Base-by-base conservation (phyloP, 179 eudicot genomes). In the Amaranthus tricolor region DNA sequence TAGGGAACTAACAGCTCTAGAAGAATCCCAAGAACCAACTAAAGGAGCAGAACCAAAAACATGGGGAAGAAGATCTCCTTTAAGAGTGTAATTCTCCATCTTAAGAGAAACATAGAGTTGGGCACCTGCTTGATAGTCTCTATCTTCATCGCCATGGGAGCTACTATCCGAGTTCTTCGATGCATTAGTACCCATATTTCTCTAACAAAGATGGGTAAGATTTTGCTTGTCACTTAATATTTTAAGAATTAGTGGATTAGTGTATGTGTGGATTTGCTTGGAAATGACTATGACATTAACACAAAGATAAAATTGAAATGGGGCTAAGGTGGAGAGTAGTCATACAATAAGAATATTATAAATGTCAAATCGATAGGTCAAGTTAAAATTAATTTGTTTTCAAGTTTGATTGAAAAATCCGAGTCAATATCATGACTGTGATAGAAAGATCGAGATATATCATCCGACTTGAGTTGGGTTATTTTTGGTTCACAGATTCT, bases 1-100 rank as follows among this genome's bases (percentile, higher is more conserved):
- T 68, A 70, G 16, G 40, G 9, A 9, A 54, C 53, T 67, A 70
- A 94, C 98, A 12, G 98, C 94, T 87, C 83, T 86, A 50, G 96
- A 88, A 50, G 90, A 66, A 73, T 94, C 94, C 97, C 98, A 92
- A 21, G 96, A 90, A 55, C 97, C 98, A 71, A 92, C 91, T 63
- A 92, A 83, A 54, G 97, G 89, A 55, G 89, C 94, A 72, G 98
- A 94, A 66, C 98, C 98, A 71, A 90, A 92, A 65, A 94, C 89
- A 54, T 94, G 97, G 20, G 98, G 98, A 47, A 85, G 61, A 73
- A 92, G 85, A 20, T 87, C 90, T 51, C 77, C 88, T 74, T 81
- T 84, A 60, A 84, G 88, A 24, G 72, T 84, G 68, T 81, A 84
- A 80, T 88, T 87, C 84, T 90, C 94, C 97, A 94, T 92, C 67